These are phyloP conservation scores for Clarkia xantiana DNA, from an alignment of 345 rosid genomes.

Conservation along the genomic window DNA sequence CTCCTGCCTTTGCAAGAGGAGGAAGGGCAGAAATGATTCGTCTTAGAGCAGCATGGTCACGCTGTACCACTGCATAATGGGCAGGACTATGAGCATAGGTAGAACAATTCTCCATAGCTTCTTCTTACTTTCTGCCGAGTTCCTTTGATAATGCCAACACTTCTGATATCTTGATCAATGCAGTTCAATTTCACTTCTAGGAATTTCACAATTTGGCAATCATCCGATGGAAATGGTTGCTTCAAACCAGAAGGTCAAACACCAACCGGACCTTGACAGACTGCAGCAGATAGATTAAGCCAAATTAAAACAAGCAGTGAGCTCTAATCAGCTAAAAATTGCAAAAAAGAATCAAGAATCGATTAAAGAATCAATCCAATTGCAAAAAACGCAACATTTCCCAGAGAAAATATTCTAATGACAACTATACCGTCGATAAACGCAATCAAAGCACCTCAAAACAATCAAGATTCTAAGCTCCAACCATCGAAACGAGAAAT, in stretches of 20 bases:
- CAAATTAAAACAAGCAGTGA: no score
- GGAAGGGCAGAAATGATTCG: slow-evolving; percentile 52
- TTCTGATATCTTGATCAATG: background rate
- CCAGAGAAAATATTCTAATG: no score
- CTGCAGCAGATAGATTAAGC: no score
- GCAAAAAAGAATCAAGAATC: no score
- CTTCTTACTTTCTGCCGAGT: background rate
- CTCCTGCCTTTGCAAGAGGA: slow-evolving; percentile 64
- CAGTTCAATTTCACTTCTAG: background rate
- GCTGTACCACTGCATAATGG: slow-evolving; percentile 67
- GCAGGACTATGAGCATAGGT: slow-evolving; percentile 80
- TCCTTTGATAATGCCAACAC: background rate
- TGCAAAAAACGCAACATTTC: no score
- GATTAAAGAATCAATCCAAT: no score
- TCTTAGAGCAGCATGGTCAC: slow-evolving; percentile 57
- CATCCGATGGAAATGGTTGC: no score
- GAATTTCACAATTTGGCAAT: background rate
- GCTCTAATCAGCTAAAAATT: no score
- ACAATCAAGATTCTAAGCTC: background rate
- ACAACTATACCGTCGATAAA: no score
- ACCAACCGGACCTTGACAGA: no score
- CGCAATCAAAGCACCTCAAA: background rate
- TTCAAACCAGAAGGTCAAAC: no score
- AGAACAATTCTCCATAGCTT: slow-evolving; percentile 58
- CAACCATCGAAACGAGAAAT: background rate